Evolutionary conservation across 23 red algal species (phyloP), one percentile per base, ranked within the genome.

Genomic region (Cyanidiococcus yangmingshanensis): DNA sequence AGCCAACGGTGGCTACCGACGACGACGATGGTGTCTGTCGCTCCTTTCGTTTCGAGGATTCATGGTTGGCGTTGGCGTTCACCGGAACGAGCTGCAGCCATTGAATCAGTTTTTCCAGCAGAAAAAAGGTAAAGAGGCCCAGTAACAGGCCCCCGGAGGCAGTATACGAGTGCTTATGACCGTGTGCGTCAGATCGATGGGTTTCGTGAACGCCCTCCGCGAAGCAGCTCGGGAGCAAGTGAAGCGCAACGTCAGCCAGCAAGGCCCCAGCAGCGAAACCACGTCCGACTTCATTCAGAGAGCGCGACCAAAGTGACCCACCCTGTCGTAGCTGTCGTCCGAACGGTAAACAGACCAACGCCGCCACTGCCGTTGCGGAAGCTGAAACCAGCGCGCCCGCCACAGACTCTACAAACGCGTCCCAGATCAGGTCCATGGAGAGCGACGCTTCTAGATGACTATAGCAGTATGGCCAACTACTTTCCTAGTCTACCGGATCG

Each of bases 221-320:
- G 21, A 54, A 54, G 45, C 45, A 54, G 12, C 45, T 54, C 0
- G 90, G 90, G 2, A 95, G 68, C 1, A 95, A 58, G 77, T 95
- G 90, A 39, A 37, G 29, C 57, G 74, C 76, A 3, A 89, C 82
- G 67, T 95, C 90, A 1, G 90, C 75, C 39, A 95, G 75, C 1
- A 95, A 59, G 2, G 90, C 90, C 26, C 90, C 90, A 16, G 86
- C 90, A 30, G 90, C 82, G 59, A 92, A 92, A 2, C 83, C 83
- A 16, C 86, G 75, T 33, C 57, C 51, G 1, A 57, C 40, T 31
- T 34, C 76, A 1, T 21, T 54, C 21, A 54, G 45, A 15, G 45
- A 21, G 12, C 7, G 7, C 45, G 45, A 54, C 45, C 45, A 54
- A 7, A 21, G 45, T 7, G 45, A 54, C 7, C 12, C 45, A 21